phyloP scores from a whole-genome alignment of 441 rosid species.

The Macaranga tanarius region DNA sequence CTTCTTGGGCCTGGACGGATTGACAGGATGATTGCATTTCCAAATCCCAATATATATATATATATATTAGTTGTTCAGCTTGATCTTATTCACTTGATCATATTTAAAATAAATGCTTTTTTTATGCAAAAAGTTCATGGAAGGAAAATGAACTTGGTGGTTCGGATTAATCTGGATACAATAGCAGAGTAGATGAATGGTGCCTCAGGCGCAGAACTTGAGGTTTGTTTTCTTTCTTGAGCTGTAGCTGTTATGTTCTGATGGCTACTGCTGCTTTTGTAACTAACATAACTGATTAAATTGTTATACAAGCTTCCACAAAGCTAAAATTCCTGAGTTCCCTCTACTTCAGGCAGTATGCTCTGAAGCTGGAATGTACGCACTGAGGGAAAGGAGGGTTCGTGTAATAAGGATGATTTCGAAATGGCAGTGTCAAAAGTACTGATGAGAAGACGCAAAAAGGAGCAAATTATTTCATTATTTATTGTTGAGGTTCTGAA shows the following conservation, averaged over 20 bases:
- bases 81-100: too few relatives aligned
- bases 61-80: constrained; percentile 26
- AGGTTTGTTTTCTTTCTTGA: not conserved
- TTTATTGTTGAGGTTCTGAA: too few relatives aligned
- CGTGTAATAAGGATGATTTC: constrained; percentile 76
- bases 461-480: constrained; percentile 58
- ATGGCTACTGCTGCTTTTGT: too few relatives aligned
- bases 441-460: constrained; percentile 59
- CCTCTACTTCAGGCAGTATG: constrained; percentile 57
- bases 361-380: constrained; percentile 91
- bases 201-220: not conserved
- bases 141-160: constrained; percentile 65
- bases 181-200: not conserved
- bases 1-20: constrained; percentile 82
- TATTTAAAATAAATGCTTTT: too few relatives aligned
- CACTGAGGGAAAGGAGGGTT: constrained; percentile 75
- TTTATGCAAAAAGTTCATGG: constrained; percentile 48
- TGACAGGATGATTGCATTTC: constrained; percentile 83
- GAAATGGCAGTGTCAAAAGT: constrained; percentile 54
- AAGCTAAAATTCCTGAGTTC: too few relatives aligned
- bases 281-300: too few relatives aligned
- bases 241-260: not conserved
- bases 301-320: too few relatives aligned
- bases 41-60: constrained; percentile 74
- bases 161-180: constrained; percentile 57